Base-by-base conservation (phyloP, 306 rosid species). In the Astragalus glycyphyllos region DNA sequence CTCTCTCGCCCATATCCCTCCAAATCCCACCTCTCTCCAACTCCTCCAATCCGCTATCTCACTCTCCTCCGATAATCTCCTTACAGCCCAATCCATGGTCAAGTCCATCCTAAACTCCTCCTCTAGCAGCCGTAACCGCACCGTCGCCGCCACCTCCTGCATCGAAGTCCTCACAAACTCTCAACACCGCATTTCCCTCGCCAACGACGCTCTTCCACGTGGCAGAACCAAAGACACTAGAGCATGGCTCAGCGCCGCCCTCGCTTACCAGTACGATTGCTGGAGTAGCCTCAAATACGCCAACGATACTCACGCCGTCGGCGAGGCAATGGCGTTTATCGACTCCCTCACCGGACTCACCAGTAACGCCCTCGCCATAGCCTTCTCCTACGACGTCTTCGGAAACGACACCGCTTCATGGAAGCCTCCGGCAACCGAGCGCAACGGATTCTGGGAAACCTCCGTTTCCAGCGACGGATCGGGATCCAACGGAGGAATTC, bases 231-330 rank as follows among this genome's bases (percentile, higher is more conserved):
- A 89, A 69, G 90, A 84, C 79, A 89, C 89, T 0, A 84, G 96
- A 3, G 96, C 96, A 0, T 86, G 95, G 86, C 77, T 94, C 49
- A 79, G 87, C 76, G 89, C 97, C 26, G 84, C 96, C 0, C 51
- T 89, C 34, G 82, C 74, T 0, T 86, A 71, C 75, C 97, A 91
- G 59, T 90, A 83, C 84, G 99, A 83, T 65, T 94, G 99, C 86
- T 82, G 86, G 90, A 89, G 82, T 14, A 83, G 77, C 11, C 84
- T 94, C 54, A 87, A 83, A 58, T 94, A 91, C 84, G 96, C 89
- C 2, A 89, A 94, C 84, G 99, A 89, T 82, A 84, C 96, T 4
- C 64, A 26, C 1, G 48, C 72, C 73, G 94, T 91, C 4, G 60
- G 72, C 31, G 11, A 82, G 40, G 76, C 99, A 12, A 85, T 94